Base-by-base conservation (phyloP, 352 stramenopile species). In the Pythium scleroteichum region DNA sequence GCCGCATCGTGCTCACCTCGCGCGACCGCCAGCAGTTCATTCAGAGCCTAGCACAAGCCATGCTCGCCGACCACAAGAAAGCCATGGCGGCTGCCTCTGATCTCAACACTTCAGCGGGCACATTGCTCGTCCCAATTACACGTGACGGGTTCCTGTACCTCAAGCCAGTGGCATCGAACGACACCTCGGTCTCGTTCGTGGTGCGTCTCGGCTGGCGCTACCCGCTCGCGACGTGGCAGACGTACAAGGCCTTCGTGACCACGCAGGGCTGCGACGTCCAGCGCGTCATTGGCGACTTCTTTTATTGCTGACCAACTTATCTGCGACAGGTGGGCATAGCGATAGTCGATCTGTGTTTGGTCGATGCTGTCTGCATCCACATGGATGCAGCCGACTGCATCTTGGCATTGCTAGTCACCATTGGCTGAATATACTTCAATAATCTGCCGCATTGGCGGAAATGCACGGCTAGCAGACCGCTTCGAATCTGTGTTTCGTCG, bases 71-170 rank as follows among this genome's bases (percentile, higher is more conserved):
- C 45, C 59, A 66, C 12, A 35, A 47, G 41, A 56, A 27, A 26
- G 45, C 38, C 13, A 24, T 22, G n/a, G 35, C 23, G 22, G 32
- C 35, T 10, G 19, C 9, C 20, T 4, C 29, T 35, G 35, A 16
- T 22, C 13, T 13, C 20, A 8, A 35, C 6, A 38, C 12, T 20
- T 44, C 40, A 7, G 39, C 42, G 2, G 8, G 10, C 40, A 50
- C 57, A 39, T 23, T 40, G 33, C 52, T 61, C n/a, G 6, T 67
- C 42, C 29, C 59, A 26, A 14, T 67, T 17, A 52, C 48, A 22
- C 59, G 59, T 22, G 59, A 67, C 38, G 59, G 51, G 19, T 67
- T 67, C 51, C 44, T 67, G 51, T 67, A 62, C 23, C 51, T 67
- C 32, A 62, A 57, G 41, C 35, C 53, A 6, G 29, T 38, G 42